Percentiles rank a stretch among this genome's conserved stretches.
phyloP scores from a whole-genome alignment of 495 filamentous ascomycete genomes.

The Penicillium pancosmium region DNA sequence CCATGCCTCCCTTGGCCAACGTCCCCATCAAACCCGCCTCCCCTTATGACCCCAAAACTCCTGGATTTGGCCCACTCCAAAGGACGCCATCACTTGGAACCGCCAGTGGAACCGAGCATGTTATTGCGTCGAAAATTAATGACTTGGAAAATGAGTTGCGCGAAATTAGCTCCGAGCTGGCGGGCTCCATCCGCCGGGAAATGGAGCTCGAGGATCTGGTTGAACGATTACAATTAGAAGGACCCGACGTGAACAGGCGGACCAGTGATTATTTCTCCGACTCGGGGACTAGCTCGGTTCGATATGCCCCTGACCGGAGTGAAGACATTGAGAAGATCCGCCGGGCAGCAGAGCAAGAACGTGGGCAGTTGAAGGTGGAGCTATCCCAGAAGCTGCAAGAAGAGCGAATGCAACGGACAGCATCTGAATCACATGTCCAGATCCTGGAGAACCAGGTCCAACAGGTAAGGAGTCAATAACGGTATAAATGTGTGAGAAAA shows the following conservation, averaged over 20 bases:
- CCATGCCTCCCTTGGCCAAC: conserved; percentile 54
- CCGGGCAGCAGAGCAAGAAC: conserved; percentile 86
- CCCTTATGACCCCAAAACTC: conserved; percentile 48
- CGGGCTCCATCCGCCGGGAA: conserved; percentile 88
- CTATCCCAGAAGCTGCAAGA: conserved; percentile 82
- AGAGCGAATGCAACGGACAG: conserved; percentile 72
- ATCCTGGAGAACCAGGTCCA: conserved; percentile 76
- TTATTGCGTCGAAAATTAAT: conserved; percentile 54
- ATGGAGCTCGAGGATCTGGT: conserved; percentile 96
- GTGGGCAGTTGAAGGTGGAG: conserved; percentile 82
- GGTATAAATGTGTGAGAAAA: not conserved
- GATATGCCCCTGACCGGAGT: conserved; percentile 66
- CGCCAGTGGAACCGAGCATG: conserved; percentile 44
- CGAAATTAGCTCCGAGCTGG: conserved; percentile 89
- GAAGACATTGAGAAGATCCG: conserved; percentile 86
- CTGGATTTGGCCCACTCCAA: conserved; percentile 39
- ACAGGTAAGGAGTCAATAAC: conserved; percentile 39
- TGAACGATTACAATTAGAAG: conserved; percentile 79
- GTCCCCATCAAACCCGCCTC: conserved; percentile 39
- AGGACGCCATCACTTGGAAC: conserved; percentile 41
- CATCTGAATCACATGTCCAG: conserved; percentile 79
- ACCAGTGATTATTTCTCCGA: conserved; percentile 99
- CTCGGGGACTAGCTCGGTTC: conserved; percentile 83
- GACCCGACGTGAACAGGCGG: conserved; percentile 61
- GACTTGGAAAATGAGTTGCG: conserved; percentile 94